Percentiles rank a stretch among this genome's conserved stretches.
Conservation (phyloP, 2,329 filamentous ascomycete species). For the Fusarium sp. region DNA sequence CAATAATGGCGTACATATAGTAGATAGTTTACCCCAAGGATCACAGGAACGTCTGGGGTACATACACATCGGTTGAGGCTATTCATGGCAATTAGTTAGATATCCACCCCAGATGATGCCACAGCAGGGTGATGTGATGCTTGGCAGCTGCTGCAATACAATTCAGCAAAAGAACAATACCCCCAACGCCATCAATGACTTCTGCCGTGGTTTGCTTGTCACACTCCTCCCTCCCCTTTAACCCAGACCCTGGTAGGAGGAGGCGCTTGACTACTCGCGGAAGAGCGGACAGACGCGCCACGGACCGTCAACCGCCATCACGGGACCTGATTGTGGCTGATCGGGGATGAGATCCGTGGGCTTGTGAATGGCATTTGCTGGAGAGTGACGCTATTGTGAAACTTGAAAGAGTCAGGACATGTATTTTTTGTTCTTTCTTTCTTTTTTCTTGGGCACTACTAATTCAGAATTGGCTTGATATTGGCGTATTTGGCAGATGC, state of each 20-base stretch:
- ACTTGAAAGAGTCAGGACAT: conserved; percentile 11
- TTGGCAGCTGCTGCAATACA: neutral
- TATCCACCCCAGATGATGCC: conserved; percentile 25
- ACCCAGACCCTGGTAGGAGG: neutral
- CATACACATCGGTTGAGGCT: conserved; percentile 21
- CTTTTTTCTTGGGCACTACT: neutral
- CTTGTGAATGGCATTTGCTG: conserved; percentile 5
- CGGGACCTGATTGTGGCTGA: conserved; percentile 31
- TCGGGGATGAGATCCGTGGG: conserved; percentile 18
- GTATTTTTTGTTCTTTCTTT: too few species aligned
- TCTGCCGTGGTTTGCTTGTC: neutral
- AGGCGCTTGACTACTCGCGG: conserved; percentile 18
- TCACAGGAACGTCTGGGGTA: conserved; percentile 33
- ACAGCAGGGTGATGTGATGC: conserved; percentile 15
- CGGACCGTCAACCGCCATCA: conserved; percentile 39
- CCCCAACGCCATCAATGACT: conserved; percentile 14
- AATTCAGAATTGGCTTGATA: neutral
- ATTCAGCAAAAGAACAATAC: neutral
- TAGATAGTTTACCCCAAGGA: conserved; percentile 37
- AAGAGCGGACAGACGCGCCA: conserved; percentile 37
- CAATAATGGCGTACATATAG: conserved; percentile 36
- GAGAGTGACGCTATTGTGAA: conserved; percentile 1
- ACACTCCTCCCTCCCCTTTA: neutral
- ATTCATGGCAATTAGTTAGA: conserved; percentile 10
- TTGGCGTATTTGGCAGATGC: conserved; percentile 4